Evolutionary conservation across 2,329 filamentous ascomycete genomes (phyloP), one percentile per base, ranked within the genome.

Genomic region (Leptographium galeiforme): DNA sequence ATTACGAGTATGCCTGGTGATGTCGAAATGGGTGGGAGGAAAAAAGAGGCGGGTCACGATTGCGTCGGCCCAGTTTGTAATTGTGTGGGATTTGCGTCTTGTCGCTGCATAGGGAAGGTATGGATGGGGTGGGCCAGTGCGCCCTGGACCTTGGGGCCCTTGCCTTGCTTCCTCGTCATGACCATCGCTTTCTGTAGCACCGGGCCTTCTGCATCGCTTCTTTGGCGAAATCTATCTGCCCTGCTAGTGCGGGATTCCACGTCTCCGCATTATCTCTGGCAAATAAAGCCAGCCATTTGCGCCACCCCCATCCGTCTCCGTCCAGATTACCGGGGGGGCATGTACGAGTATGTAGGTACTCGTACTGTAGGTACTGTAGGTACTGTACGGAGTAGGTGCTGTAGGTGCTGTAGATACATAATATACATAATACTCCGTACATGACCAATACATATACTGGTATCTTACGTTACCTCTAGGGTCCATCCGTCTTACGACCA

Each of bases 91-190:
- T 38, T 36, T 19, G 12, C 11, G 7, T n/a, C 10, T 16, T 38
- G 6, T 46, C 33, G 8, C 50, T 44, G 34, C 50, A 51, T 52
- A 32, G 32, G 50, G 43, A 52, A 51, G 50, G 50, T 45, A 45
- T 34, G 49, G 19, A 45, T 34, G 49, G 19, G 19, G 36, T 41
- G 50, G 50, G 11, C 30, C 18, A 13, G 40, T 19, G 50, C 50
- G 39, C 40, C 36, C 32, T 46, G n/a, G 32, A 16, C 32, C 13
- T 12, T 32, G 25, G 43, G 13, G 11, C 6, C 19, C 19, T n/a
- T 43, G 40, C 49, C 50, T 34, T 51, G 32, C 50, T 36, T 8
- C 38, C 39, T 41, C 41, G 6, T 44, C 19, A 10, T 25, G 13
- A 5, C 48, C 32, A n/a, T 48, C 46, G 13, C 30, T 30, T 38